Base-by-base conservation (phyloP, 2,329 filamentous ascomycete genomes). In the Mycocentrospora acerina region DNA sequence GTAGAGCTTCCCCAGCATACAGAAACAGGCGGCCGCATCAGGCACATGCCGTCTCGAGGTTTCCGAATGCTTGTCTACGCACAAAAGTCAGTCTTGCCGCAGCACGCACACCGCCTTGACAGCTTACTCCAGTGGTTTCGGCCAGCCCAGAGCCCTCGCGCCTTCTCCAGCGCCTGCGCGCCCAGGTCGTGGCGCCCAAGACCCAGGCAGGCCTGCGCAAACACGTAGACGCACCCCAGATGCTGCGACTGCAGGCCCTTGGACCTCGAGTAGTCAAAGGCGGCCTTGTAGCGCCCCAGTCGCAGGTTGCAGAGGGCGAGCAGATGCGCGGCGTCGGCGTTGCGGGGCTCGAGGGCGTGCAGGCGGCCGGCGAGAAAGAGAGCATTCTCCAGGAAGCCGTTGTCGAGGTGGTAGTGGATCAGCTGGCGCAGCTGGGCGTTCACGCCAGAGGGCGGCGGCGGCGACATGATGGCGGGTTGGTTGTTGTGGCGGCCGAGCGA, bases 291-390 rank as follows among this genome's bases (percentile, higher is more conserved):
- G 62, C 95, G 86, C 22, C 89, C 87, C 30, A 89, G 79, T 34
- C 88, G 86, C 35, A 93, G 79, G 68, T 96, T 84, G 62, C 89
- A 94, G 30, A 95, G 80, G 11, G 90, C 82, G 32, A 95, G 75
- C 10, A 98, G 80, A 64, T 95, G 90, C 30, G 82, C 77, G 19
- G 88, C 84, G 68, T 98, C 93, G 42, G 80, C 77, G 14, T 84
- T 87, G 57, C 86, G 83, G 16, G 86, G 81, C 57, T 97, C 91
- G 56, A 91, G 87, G 34, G 89, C 90, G 46, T 83, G 79, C 14
- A 96, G 80, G 50, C 93, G 83, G 60, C 91, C 88, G 44, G 93
- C 87, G 46, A 95, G 88, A 71, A 98, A 98, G 28, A 95, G 82
- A 40, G 93, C 93, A 64, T 95, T 97, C 39, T 90, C 83, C 62